phyloP scores from a whole-genome alignment of 306 rosid species.

The Spatholobus suberectus region DNA sequence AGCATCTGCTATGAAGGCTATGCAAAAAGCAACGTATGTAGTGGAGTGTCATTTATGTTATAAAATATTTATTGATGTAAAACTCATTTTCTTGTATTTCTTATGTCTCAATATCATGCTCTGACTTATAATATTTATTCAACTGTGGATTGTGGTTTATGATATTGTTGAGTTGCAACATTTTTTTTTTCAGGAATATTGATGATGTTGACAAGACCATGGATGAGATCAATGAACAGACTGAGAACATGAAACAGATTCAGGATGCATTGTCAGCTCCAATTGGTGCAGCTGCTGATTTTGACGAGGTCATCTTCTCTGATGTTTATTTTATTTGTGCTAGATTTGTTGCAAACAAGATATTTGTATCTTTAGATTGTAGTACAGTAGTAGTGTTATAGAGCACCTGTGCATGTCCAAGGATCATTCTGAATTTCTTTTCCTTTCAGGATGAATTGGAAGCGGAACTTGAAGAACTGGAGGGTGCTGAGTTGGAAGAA shows the following conservation, averaged over 20 bases:
- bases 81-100: background rate
- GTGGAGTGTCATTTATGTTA: conserved; percentile 31
- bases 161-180: conserved; percentile 20
- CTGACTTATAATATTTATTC: background rate
- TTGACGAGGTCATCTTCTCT: conserved; percentile 77
- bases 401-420: background rate
- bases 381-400: background rate
- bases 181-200: conserved; percentile 69
- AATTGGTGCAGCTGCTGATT: conserved; percentile 86
- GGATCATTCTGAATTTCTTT: conserved; percentile 34
- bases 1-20: conserved; percentile 97
- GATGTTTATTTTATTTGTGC: conserved; percentile 26
- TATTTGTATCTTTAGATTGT: conserved; percentile 15
- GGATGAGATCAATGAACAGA: conserved; percentile 99
- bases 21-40: conserved; percentile 97
- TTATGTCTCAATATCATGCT: background rate
- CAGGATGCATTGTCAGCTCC: conserved; percentile 97
- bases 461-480: conserved; percentile 98
- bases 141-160: conserved; percentile 14
- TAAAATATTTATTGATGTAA: background rate
- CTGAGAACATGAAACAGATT: conserved; percentile 97
- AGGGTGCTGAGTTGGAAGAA: conserved; percentile 97
- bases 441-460: conserved; percentile 85
- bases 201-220: conserved; percentile 97
- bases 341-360: conserved; percentile 1